Base-by-base conservation (phyloP, 106 monocot genomes). In the Apostasia ramifera region DNA sequence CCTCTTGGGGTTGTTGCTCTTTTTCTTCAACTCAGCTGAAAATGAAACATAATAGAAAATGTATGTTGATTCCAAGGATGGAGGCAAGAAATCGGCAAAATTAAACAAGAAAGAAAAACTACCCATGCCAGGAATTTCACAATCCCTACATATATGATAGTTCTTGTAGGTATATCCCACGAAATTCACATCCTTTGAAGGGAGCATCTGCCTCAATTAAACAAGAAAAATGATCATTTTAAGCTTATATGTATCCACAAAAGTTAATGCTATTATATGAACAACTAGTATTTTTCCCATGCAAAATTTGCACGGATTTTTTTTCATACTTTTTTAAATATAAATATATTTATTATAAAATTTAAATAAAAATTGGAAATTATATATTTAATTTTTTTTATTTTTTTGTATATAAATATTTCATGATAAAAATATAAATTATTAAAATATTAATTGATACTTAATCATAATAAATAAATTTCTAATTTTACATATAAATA, bases 21-120 rank as follows among this genome's bases (percentile, higher is more conserved):
- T 88, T 55, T 85, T 82, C 85, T 83, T 89, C 80, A 89, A 61
- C 69, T 89, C 85, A 6, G 82, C 89, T 89, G 82, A 41, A 72
- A 42, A 48, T 15, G 8, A 13, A n/a, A 49, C 47, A 65, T 65
- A 26, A 48, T 14, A 7, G 37, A 12, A 3, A 61, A 43, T 10
- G 1, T 41, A 37, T 13, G 37, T 1, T 40, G 11, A 60, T 38
- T 2, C 2, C 60, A 8, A 13, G 44, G 44, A 62, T 44, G 40
- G 13, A 56, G 48, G 8, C 37, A 65, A n/a, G 14, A 37, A 4
- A 65, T 48, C 42, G 2, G 11, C 11, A 11, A 63, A 63, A 56
- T 13, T 13, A n/a, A n/a, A 14, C 51, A 64, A 26, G 43, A 53
- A 40, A 73, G 14, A 40, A 13, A 5, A 13, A 61, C 1, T 50